Percentiles rank a stretch among this genome's conserved stretches.
Evolutionary conservation across 1,139 yeast genomes (phyloP).

Genomic region (Pichia sp.): DNA sequence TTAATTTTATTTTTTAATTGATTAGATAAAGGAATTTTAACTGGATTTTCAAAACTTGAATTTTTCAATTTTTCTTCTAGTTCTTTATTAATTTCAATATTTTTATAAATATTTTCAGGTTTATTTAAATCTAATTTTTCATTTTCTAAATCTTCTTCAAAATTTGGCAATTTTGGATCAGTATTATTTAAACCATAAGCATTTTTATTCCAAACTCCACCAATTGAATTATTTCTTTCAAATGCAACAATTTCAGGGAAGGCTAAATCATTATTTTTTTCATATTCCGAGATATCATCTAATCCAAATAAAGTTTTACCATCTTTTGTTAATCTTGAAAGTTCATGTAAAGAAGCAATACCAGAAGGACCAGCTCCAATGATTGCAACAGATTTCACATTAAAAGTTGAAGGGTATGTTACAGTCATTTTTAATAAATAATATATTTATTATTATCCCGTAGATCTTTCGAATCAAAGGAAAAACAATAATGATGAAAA

Average conservation of each 20-base stretch:
- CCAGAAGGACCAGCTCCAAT: slow-evolving; percentile 53
- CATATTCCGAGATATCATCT: slow-evolving; percentile 9
- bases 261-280: slow-evolving; percentile 28
- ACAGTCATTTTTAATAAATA: not conserved
- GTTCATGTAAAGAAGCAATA: slow-evolving; percentile 37
- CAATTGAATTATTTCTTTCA: slow-evolving; percentile 37
- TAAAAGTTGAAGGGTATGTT: not conserved
- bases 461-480: too few relatives aligned
- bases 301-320: slow-evolving; percentile 15
- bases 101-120: slow-evolving; percentile 12
- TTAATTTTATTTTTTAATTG: slow-evolving; percentile 1
- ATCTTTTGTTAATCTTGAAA: slow-evolving; percentile 20
- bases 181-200: slow-evolving; percentile 13
- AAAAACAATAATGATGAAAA: too few relatives aligned
- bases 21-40: slow-evolving; percentile 3
- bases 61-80: slow-evolving; percentile 7
- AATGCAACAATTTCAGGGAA: slow-evolving; percentile 33
- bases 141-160: not conserved
- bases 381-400: slow-evolving; percentile 34
- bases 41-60: slow-evolving; percentile 14
- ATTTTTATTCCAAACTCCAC: slow-evolving; percentile 38
- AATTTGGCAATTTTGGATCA: slow-evolving; percentile 26
- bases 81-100: slow-evolving; percentile 8
- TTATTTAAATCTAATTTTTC: slow-evolving; percentile 1
- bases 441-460: too few relatives aligned